Conservation (phyloP, 306 rosid species). For the Quercus dentata region DNA sequence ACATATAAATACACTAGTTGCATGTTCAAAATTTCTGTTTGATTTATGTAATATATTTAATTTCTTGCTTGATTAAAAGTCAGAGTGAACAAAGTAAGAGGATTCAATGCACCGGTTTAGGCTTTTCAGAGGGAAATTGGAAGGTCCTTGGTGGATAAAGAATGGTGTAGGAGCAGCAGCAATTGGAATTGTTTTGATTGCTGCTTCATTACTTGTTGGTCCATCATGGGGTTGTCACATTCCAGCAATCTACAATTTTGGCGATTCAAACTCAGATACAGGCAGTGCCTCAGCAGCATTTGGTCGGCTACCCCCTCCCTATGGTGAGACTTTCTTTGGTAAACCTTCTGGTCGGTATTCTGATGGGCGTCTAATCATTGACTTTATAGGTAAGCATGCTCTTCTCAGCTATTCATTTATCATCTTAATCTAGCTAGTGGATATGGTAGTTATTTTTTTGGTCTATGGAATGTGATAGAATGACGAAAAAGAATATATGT, state of each 20-base stretch:
- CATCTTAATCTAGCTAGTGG: background rate
- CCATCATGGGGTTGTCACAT: constrained; percentile 8
- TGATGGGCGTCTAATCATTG: constrained; percentile 22
- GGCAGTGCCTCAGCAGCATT: constrained; percentile 23
- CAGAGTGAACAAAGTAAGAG: background rate
- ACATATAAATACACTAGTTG: too few species aligned
- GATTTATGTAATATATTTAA: background rate
- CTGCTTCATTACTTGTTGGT: constrained; percentile 1
- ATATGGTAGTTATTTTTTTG: too few species aligned
- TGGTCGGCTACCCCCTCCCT: constrained; percentile 7
- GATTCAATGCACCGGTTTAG: background rate
- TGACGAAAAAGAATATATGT: too few species aligned
- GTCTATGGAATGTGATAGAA: too few species aligned
- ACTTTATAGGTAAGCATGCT: constrained; percentile 16
- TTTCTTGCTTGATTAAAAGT: background rate
- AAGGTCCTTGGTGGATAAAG: background rate
- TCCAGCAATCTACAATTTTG: constrained; percentile 29
- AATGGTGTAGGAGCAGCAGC: constrained; percentile 1
- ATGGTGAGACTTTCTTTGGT: constrained; percentile 14
- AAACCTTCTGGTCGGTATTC: constrained; percentile 19
- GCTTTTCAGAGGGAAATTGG: background rate
- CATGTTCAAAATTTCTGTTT: too few species aligned
- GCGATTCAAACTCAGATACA: constrained; percentile 31
- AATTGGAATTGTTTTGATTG: constrained; percentile 19
- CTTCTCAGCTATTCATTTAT: background rate